Conservation (phyloP, 129 eudicot species). For the Chrysanthemum makinoi region DNA sequence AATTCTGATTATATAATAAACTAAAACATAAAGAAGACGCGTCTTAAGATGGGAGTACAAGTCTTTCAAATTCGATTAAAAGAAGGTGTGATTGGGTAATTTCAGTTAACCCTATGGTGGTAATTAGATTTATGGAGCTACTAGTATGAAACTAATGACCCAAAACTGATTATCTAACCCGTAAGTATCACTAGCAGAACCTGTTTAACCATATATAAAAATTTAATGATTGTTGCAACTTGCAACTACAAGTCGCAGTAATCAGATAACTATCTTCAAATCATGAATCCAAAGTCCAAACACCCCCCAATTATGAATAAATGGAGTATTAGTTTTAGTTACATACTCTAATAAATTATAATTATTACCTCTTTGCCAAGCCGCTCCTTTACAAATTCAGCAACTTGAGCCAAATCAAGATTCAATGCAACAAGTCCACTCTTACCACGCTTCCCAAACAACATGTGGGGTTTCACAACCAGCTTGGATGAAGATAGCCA, state of each 20-base stretch:
- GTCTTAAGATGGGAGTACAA: neutral
- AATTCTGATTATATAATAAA: neutral
- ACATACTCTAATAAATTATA: too few species aligned
- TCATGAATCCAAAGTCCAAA: neutral
- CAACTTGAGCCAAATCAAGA: constrained; percentile 78
- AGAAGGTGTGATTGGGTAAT: neutral
- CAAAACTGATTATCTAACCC: neutral
- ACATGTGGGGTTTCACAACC: constrained; percentile 93
- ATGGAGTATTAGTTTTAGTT: neutral
- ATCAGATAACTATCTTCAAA: neutral
- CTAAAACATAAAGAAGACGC: neutral
- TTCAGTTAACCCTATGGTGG: neutral
- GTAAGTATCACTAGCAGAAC: neutral
- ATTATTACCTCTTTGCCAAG: constrained; percentile 91
- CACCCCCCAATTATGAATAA: neutral
- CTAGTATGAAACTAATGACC: neutral
- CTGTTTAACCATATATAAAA: neutral
- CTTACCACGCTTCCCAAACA: constrained; percentile 92
- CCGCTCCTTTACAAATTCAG: constrained; percentile 68
- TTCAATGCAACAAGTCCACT: constrained; percentile 88
- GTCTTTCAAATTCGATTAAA: neutral
- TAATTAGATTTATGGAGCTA: neutral
- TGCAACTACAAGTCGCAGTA: too few species aligned
- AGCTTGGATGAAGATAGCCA: constrained; percentile 85
- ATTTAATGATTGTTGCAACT: neutral